phyloP scores from a whole-genome alignment of 257 asterid genomes.

The Petrea volubilis region DNA sequence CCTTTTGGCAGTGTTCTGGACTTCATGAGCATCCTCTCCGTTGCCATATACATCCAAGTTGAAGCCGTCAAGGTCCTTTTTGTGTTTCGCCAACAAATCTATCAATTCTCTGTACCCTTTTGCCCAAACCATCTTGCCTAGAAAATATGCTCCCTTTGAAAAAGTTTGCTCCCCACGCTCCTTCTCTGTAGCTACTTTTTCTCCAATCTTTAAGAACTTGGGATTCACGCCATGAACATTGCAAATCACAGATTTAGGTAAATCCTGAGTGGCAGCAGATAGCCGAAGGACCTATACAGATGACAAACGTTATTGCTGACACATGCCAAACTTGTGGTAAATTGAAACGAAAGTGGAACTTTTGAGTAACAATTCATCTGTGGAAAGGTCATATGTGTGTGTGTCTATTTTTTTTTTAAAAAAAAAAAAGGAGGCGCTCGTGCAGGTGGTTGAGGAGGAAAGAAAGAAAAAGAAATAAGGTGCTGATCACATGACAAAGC shows the following conservation, averaged over 20 bases:
- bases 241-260: constrained; percentile 84
- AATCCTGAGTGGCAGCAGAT: constrained; percentile 96
- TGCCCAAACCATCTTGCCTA: constrained; percentile 99
- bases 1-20: constrained; percentile 80
- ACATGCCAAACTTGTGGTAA: not conserved
- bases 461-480: not conserved
- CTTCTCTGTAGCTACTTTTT: constrained; percentile 76
- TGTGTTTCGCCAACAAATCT: constrained; percentile 78
- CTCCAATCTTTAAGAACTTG: constrained; percentile 84
- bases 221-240: constrained; percentile 98
- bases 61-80: constrained; percentile 80
- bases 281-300: constrained; percentile 82
- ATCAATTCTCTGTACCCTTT: constrained; percentile 95
- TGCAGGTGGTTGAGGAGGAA: too few species aligned
- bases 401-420: too few species aligned
- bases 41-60: constrained; percentile 91
- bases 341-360: constrained; percentile 6
- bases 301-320: not conserved
- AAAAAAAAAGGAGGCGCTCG: too few species aligned
- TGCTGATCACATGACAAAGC: not conserved
- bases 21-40: constrained; percentile 97
- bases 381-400: not conserved
- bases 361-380: not conserved
- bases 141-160: constrained; percentile 94
- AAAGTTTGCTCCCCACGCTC: constrained; percentile 79